These are phyloP conservation scores for Candida caryicola DNA, from an alignment of 805 yeast species.

Conservation along the genomic window DNA sequence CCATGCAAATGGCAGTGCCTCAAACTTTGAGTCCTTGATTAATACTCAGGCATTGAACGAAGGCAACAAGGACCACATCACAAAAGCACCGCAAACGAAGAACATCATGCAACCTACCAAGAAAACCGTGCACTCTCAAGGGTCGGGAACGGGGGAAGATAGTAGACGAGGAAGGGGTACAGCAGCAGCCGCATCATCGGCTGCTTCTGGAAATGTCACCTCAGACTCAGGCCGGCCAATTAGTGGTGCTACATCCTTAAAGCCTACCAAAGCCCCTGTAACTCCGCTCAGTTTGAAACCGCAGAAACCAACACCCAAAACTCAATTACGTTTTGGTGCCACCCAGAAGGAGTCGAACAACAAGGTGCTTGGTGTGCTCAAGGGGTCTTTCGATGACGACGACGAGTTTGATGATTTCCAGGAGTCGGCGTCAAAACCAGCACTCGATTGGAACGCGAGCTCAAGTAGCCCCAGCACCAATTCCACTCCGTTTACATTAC, in stretches of 20 bases:
- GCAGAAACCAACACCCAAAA: slow-evolving; percentile 9
- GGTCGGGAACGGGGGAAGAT: no score
- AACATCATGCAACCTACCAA: slow-evolving; percentile 20
- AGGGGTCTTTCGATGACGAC: slow-evolving; percentile 21
- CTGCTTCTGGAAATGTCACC: background rate
- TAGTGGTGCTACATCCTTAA: background rate
- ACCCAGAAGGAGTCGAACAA: slow-evolving; percentile 12
- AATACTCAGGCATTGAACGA: slow-evolving; percentile 26
- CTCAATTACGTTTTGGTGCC: slow-evolving; percentile 25
- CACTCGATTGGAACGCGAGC: slow-evolving; percentile 17
- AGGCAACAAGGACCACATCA: slow-evolving; percentile 20
- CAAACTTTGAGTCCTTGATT: slow-evolving; percentile 28
- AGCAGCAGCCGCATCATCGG: no score
- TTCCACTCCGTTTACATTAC: slow-evolving; percentile 2
- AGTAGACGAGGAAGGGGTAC: no score
- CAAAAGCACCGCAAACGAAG: slow-evolving; percentile 21
- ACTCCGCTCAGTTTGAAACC: slow-evolving; percentile 6
- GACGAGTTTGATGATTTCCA: slow-evolving; percentile 32
- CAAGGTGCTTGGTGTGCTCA: slow-evolving; percentile 23
- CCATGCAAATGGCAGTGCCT: background rate
- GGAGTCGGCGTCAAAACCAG: slow-evolving; percentile 2
- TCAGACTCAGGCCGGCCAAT: no score
- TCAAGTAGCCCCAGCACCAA: slow-evolving; percentile 4
- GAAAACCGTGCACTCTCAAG: slow-evolving; percentile 4
- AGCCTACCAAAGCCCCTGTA: slow-evolving; percentile 1